Evolutionary conservation across 331 rosid genomes (phyloP).

Genomic region (Spiraea crenata): DNA sequence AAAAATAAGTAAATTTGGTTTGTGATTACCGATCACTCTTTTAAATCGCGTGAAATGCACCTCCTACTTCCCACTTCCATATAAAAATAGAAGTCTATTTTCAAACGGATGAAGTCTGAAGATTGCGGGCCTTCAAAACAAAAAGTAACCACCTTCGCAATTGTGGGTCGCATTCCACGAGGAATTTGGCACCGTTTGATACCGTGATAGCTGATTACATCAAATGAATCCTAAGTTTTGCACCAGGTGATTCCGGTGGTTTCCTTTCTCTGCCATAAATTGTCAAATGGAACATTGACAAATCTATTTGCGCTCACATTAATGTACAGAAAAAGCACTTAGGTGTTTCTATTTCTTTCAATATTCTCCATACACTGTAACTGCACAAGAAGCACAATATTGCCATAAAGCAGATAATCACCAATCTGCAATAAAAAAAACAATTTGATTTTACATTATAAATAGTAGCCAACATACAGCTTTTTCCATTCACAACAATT

Average conservation of each 20-base stretch:
- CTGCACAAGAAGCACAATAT: not conserved
- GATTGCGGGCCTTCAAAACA: no score
- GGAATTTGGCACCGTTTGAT: not conserved
- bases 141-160: no score
- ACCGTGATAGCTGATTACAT: no score
- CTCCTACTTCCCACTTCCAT: no score
- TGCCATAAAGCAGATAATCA: no score
- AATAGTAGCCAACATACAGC: not conserved
- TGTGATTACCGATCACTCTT: no score
- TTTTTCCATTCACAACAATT: no score
- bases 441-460: not conserved
- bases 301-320: no score
- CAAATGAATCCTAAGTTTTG: not conserved
- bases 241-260: not conserved
- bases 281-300: not conserved
- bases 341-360: not conserved
- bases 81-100: no score
- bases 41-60: no score
- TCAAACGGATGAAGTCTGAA: no score
- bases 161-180: not conserved
- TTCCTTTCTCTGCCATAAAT: not conserved
- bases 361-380: not conserved
- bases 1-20: no score
- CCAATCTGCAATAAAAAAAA: not conserved
- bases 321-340: not conserved